Evolutionary conservation across 2,329 filamentous ascomycete species (phyloP).

Genomic region (Aspergillus floridensis): DNA sequence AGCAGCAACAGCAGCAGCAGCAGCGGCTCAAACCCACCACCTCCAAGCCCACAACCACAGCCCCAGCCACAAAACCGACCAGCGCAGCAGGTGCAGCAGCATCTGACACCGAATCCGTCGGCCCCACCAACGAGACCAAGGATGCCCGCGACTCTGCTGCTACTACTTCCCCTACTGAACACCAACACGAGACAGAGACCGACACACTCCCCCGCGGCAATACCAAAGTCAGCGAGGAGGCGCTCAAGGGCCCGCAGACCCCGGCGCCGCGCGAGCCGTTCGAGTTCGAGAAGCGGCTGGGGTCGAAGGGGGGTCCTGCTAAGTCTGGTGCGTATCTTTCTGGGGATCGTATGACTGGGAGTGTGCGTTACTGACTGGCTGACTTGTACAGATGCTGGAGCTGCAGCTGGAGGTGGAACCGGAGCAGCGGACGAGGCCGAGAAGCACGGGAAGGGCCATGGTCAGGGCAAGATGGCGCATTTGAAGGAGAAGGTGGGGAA

Average conservation of each 20-base stretch:
- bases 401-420: neutral
- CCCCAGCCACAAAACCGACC: neutral
- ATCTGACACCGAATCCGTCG: neutral
- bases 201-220: constrained; percentile 3
- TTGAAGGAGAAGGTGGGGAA: constrained; percentile 37
- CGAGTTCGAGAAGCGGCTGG: constrained; percentile 29
- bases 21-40: neutral
- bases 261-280: constrained; percentile 24
- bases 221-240: constrained; percentile 27
- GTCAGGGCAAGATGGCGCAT: constrained; percentile 19
- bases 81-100: neutral
- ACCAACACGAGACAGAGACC: too few species aligned
- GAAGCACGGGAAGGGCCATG: constrained; percentile 1
- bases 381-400: neutral
- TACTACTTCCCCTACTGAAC: too few species aligned
- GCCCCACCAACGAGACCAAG: neutral
- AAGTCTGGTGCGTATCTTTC: neutral
- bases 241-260: constrained; percentile 29
- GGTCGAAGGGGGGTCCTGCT: constrained; percentile 9
- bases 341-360: too few species aligned
- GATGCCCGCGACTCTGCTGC: neutral
- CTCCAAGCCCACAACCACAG: neutral
- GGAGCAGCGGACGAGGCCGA: neutral
- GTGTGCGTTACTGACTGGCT: neutral
- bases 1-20: neutral